These are phyloP conservation scores for Aspergillus nanangensis DNA, from an alignment of 495 filamentous ascomycete species.

Conservation along the genomic window DNA sequence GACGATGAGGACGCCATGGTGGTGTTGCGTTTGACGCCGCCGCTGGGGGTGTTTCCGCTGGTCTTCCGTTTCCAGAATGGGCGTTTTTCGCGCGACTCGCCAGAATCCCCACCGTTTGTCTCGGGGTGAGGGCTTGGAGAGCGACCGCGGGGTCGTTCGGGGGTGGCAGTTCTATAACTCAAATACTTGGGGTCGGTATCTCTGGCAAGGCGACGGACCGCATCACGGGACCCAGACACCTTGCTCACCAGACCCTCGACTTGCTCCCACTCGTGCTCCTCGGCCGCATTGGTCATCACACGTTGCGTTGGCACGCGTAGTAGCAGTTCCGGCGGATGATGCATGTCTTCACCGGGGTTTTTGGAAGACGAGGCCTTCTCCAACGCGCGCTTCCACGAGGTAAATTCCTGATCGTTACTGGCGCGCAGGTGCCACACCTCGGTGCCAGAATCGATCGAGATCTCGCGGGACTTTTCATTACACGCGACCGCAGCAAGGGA, in stretches of 20 bases:
- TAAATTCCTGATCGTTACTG: conserved; percentile 74
- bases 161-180: conserved; percentile 14
- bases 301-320: conserved; percentile 26
- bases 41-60: conserved; percentile 37
- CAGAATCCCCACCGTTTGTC: conserved; percentile 33
- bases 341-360: conserved; percentile 18
- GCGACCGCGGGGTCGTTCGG: conserved; percentile 27
- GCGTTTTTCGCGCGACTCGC: conserved; percentile 31
- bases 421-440: conserved; percentile 97
- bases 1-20: conserved; percentile 39
- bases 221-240: conserved; percentile 83
- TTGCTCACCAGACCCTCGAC: conserved; percentile 78
- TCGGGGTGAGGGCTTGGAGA: conserved; percentile 33
- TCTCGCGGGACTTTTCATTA: conserved; percentile 80
- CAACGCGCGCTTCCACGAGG: conserved; percentile 77
- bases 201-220: conserved; percentile 75
- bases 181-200: conserved; percentile 69
- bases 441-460: conserved; percentile 93
- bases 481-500: conserved; percentile 86
- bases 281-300: conserved; percentile 33
- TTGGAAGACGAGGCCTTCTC: conserved; percentile 69
- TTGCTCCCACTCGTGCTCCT: conserved; percentile 80
- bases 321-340: conserved; percentile 26
- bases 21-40: conserved; percentile 21
- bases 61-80: conserved; percentile 91